phyloP scores from a whole-genome alignment of 2,329 filamentous ascomycete genomes.

The Phialophora tarda region DNA sequence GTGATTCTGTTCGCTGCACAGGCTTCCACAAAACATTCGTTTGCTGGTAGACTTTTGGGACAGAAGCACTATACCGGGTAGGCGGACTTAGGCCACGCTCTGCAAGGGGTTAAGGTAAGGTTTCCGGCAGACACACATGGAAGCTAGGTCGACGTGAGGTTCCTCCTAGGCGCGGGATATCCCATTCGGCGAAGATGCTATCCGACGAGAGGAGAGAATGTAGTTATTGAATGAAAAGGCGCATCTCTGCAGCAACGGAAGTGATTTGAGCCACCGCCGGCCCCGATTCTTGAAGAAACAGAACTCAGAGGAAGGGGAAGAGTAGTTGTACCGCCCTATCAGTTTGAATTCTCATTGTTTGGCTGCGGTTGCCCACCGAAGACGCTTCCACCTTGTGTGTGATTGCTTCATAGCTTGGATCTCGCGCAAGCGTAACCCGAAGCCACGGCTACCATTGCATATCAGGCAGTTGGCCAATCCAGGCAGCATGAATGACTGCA shows the following conservation, averaged over 20 bases:
- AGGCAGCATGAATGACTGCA: too few species aligned
- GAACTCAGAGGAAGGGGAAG: background rate
- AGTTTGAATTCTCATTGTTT: background rate
- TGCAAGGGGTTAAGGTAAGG: too few species aligned
- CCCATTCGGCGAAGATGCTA: too few species aligned
- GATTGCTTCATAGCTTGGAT: background rate
- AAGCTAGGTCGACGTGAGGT: too few species aligned
- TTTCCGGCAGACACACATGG: too few species aligned
- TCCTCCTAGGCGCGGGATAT: too few species aligned
- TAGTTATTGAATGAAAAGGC: too few species aligned
- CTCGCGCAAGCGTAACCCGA: background rate
- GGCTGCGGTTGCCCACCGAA: background rate
- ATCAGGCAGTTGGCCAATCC: too few species aligned
- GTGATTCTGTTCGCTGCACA: background rate
- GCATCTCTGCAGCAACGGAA: background rate
- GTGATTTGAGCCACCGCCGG: background rate
- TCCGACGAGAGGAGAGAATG: too few species aligned
- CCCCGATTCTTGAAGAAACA: background rate
- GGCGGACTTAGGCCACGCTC: too few species aligned
- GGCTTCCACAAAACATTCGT: background rate
- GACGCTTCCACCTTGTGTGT: background rate
- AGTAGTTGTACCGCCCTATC: background rate
- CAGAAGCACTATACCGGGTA: too few species aligned
- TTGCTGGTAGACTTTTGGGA: background rate
- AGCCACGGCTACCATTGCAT: too few species aligned